Evolutionary conservation across 139 green algal species (phyloP).

Genomic region (Chlamydomonas schloesseri): DNA sequence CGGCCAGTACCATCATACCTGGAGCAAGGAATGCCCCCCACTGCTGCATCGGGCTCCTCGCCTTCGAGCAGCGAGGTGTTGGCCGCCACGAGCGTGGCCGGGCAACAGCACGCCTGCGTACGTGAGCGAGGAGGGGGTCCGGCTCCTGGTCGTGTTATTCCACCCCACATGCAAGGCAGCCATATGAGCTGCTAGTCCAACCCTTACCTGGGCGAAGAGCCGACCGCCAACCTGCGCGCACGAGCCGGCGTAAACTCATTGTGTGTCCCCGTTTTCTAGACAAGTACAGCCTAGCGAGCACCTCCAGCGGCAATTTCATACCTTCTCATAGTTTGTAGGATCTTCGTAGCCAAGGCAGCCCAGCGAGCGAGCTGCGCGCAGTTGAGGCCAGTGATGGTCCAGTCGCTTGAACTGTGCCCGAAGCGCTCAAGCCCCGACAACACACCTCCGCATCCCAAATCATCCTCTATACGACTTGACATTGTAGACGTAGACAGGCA

Average conservation of each 20-base stretch:
- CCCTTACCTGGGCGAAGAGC: conserved; percentile 8
- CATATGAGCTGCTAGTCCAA: neutral
- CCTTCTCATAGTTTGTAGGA: conserved; percentile 5
- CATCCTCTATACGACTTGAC: too few relatives aligned
- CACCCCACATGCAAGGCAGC: too few relatives aligned
- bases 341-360: conserved; percentile 8
- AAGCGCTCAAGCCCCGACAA: too few relatives aligned
- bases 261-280: too few relatives aligned
- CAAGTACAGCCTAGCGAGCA: too few relatives aligned
- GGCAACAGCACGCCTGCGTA: conserved; percentile 14
- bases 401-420: neutral
- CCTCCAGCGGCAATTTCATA: too few relatives aligned
- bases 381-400: neutral
- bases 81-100: neutral
- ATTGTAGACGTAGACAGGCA: too few relatives aligned
- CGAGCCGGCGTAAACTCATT: too few relatives aligned
- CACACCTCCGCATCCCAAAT: too few relatives aligned
- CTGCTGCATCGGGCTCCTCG: neutral
- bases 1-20: neutral
- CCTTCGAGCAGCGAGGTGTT: conserved; percentile 5
- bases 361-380: conserved; percentile 8
- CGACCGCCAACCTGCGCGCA: conserved; percentile 2
- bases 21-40: neutral
- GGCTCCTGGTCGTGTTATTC: neutral
- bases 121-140: neutral